phyloP scores from a whole-genome alignment of 257 asterid species.

The Primulina huaijiensis region DNA sequence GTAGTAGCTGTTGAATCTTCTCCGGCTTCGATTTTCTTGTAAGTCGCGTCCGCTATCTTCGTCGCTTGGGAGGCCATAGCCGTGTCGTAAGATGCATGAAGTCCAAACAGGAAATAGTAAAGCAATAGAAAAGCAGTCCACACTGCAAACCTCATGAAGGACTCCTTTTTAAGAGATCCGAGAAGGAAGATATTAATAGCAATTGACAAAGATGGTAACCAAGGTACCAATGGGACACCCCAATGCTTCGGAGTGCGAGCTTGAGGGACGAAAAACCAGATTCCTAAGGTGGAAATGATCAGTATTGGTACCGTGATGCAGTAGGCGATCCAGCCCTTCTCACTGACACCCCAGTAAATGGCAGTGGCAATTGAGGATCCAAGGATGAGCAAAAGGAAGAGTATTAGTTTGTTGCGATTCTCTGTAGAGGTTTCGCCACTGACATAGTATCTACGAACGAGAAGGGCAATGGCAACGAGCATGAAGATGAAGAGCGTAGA shows the following conservation, averaged over 20 bases:
- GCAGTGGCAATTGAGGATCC: conserved; percentile 45
- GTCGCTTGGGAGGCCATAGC: conserved; percentile 33
- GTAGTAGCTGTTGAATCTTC: conserved; percentile 7
- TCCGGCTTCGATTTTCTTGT: conserved; percentile 35
- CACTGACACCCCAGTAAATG: conserved; percentile 39
- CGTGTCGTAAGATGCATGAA: conserved; percentile 56
- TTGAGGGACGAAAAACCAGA: conserved; percentile 40
- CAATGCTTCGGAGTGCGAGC: conserved; percentile 46
- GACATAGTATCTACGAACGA: conserved; percentile 52
- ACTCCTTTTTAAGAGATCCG: conserved; percentile 43
- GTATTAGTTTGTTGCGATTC: conserved; percentile 35
- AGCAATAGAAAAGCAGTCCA: conserved; percentile 39
- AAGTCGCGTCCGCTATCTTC: conserved; percentile 6
- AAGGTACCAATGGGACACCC: conserved; percentile 70
- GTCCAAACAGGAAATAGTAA: conserved; percentile 47
- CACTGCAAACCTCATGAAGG: conserved; percentile 38
- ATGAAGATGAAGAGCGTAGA: conserved; percentile 51
- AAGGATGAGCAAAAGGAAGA: conserved; percentile 29
- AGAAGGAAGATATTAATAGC: conserved; percentile 46
- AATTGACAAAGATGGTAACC: conserved; percentile 57
- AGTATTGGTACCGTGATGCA: conserved; percentile 47
- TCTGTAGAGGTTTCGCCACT: conserved; percentile 34
- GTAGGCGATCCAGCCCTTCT: conserved; percentile 45
- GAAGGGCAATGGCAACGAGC: conserved; percentile 51
- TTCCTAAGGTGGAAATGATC: conserved; percentile 38